Evolutionary conservation across 2,329 filamentous ascomycete genomes (phyloP), one percentile per base, ranked within the genome.

Genomic region (Fusarium sp.): DNA sequence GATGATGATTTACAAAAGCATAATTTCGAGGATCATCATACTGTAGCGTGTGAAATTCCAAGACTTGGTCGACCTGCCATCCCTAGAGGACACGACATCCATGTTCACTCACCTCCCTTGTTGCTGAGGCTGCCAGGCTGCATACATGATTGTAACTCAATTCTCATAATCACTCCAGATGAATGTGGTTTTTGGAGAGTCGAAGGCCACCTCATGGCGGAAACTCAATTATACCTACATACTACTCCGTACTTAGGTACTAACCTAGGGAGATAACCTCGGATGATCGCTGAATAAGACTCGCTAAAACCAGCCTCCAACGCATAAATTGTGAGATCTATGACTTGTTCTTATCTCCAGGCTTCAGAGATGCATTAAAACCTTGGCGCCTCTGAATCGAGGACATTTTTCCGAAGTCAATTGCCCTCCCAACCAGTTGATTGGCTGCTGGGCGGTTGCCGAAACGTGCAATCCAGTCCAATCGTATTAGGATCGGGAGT

Each of bases 401-500:
- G 49, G 54, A 58, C 55, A 72, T 72, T 65, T 65, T 57, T 49
- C 71, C 66, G 59, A 67, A 72, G 62, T 71, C 66, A 38, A 69
- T 69, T 58, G 51, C 31, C 25, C 49, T 37, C 25, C 45, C 25
- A 11, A n/a, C 31, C 16, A 31, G 18, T 51, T 63, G 35, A 69
- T 69, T 69, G 66, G 66, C 16, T 64, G 45, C 58, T 56, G 56
- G 52, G 66, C 54, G 54, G 61, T 69, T 70, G 58, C 52, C 67
- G 60, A 73, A 73, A 73, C 67, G 59, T 72, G 59, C 63, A 73
- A 68, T 69, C 49, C 66, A 73, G 57, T 55, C 64, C 63, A 68
- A 73, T 60, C 56, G 67, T 68, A 45, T 71, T 72, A 55, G 59
- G 62, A 73, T 73, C 70, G 71, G 70, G 52, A 60, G 70, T 66